Base-by-base conservation (phyloP, 2,329 filamentous ascomycete species). In the Dothideomycetes sp. region DNA sequence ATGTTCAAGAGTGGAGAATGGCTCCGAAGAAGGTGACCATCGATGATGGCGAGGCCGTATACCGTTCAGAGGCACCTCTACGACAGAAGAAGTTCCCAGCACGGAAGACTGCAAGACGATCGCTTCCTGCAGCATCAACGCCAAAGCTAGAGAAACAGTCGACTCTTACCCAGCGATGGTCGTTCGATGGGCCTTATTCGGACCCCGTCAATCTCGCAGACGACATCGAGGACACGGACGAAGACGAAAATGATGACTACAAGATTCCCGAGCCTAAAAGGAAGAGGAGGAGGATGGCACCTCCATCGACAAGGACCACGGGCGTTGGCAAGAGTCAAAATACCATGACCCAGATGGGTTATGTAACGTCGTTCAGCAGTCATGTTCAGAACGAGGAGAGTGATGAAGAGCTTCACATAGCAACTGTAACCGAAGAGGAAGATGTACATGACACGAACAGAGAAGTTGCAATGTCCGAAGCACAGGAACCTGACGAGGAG, bases 271-370 rank as follows among this genome's bases (percentile, higher is more conserved):
- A 33, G n/a, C 39, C 39, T 3, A 36, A 19, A 14, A 37, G 34
- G 30, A 45, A 45, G 43, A 45, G 41, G 31, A 22, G 40, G 19
- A 43, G 36, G 34, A 43, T 24, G 10, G 19, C 18, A n/a, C 12
- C 22, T 27, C 7, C 22, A 27, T 7, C 7, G 22, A 27, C 7
- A 12, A 27, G 12, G 12, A 12, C 7, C 22, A 27, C 7, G 22
- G 22, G 14, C 12, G 24, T 37, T 11, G 36, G 37, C 29, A 46
- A 40, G 31, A 35, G 19, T 14, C 45, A 49, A 31, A 36, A 41
- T n/a, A 49, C 47, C 12, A 33, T 49, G 33, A 49, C 47, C 9
- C 47, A 49, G 33, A 46, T 46, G 9, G 43, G 36, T 9, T 43
- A 32, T 11, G 33, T 37, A n/a, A n/a, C n/a, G 12, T 42, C 36